A percentile compares a stretch with the other conserved stretches of the same genome.
phyloP scores from a whole-genome alignment of 306 rosid species.

The Betula pendula region DNA sequence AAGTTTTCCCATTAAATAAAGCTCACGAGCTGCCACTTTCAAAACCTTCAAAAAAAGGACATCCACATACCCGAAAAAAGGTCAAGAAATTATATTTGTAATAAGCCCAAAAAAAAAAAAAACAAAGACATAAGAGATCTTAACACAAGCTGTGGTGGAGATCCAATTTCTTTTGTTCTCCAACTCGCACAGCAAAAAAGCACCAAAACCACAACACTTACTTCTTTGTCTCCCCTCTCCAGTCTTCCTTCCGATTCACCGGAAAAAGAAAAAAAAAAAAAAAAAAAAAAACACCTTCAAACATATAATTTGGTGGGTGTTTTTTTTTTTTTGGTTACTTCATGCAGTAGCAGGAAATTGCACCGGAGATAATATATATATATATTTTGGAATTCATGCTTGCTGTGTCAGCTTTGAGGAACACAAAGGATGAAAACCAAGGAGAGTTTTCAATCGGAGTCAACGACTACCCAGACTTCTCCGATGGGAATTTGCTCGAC shows the following conservation, averaged over 20 bases:
- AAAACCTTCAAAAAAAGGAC: constrained; percentile 46
- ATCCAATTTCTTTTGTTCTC: constrained; percentile 36
- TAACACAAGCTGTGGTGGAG: constrained; percentile 62
- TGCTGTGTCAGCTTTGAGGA: constrained; percentile 63
- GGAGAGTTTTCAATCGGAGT: constrained; percentile 52
- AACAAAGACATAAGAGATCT: constrained; percentile 50
- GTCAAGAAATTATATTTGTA: constrained; percentile 26
- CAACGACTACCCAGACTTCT: constrained; percentile 50
- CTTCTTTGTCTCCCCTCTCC: constrained; percentile 6
- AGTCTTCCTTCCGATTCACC: constrained; percentile 17
- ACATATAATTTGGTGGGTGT: background rate
- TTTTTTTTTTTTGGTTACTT: background rate
- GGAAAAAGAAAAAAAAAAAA: constrained; percentile 1
- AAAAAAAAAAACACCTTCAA: too few species aligned
- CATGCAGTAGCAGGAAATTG: constrained; percentile 20
- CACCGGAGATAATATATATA: too few species aligned
- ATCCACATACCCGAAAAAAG: constrained; percentile 51
- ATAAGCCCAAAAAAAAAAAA: constrained; percentile 44
- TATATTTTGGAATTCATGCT: constrained; percentile 74
- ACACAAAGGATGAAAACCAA: constrained; percentile 55
- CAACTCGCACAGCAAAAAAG: constrained; percentile 36
- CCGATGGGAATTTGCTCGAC: constrained; percentile 61
- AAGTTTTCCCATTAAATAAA: too few species aligned
- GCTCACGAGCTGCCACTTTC: constrained; percentile 44
- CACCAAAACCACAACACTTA: constrained; percentile 25